These are phyloP conservation scores for Sherardia arvensis DNA, from an alignment of 257 asterid genomes.

Conservation along the genomic window DNA sequence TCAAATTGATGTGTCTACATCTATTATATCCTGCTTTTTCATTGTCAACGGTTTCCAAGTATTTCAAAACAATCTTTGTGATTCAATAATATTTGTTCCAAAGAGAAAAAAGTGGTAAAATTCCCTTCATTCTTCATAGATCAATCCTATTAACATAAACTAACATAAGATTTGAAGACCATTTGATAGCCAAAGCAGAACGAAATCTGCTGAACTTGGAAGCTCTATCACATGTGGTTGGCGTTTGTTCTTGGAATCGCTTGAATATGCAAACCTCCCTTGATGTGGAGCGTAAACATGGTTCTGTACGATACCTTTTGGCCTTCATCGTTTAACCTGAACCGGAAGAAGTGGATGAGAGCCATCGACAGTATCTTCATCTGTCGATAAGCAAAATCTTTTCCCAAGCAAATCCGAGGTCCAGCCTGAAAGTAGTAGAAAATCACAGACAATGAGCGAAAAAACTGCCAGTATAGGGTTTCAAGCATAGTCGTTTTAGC, in stretches of 20 bases:
- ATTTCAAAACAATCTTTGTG: no score
- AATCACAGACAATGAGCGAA: neutral
- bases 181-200: neutral
- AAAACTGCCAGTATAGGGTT: neutral
- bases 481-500: no score
- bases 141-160: no score
- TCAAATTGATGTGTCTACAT: no score
- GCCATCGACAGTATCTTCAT: conserved; percentile 57
- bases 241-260: conserved; percentile 34
- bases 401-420: conserved; percentile 57
- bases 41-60: no score
- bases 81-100: no score
- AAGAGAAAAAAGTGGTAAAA: no score
- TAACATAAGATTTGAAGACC: no score
- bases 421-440: conserved; percentile 42
- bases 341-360: conserved; percentile 43
- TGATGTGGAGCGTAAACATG: conserved; percentile 65
- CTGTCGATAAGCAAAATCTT: conserved; percentile 60
- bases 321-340: conserved; percentile 33
- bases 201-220: neutral
- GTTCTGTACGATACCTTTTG: conserved; percentile 47
- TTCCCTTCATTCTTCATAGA: no score
- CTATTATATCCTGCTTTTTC: no score
- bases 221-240: neutral
- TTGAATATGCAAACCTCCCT: conserved; percentile 36